phyloP scores from a whole-genome alignment of 208 protist species.

The Leishmania tropica region DNA sequence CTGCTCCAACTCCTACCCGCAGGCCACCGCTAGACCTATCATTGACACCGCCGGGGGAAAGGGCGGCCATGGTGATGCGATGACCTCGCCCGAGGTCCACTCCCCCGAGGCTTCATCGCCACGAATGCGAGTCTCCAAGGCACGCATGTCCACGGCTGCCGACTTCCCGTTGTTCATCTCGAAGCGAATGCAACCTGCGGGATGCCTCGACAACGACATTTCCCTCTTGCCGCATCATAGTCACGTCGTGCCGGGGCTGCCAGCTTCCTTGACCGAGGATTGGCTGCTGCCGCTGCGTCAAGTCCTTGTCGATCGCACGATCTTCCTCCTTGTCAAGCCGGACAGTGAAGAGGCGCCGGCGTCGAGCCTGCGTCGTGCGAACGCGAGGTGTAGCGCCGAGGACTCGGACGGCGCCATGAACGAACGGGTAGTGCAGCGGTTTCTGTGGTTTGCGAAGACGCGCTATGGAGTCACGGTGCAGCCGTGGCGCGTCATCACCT shows the following conservation, averaged over 20 bases:
- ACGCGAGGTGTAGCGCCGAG: not conserved
- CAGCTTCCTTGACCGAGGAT: not conserved
- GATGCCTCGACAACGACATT: not conserved
- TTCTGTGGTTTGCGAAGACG: slow-evolving; percentile 5
- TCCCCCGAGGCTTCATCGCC: not conserved
- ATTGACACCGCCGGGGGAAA: not conserved
- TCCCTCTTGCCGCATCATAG: not conserved
- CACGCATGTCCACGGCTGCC: no score
- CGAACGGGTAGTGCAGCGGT: slow-evolving; percentile 12
- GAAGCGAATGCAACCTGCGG: not conserved
- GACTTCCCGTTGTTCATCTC: not conserved
- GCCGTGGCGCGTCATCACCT: slow-evolving; percentile 65
- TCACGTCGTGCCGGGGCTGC: not conserved
- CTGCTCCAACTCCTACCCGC: not conserved
- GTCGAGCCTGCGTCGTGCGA: not conserved
- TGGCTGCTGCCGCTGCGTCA: slow-evolving; percentile 33
- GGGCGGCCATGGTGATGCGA: not conserved
- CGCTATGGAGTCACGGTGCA: slow-evolving; percentile 49
- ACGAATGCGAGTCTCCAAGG: not conserved
- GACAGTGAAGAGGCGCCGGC: not conserved
- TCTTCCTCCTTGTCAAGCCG: slow-evolving; percentile 24
- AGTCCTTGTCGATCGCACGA: slow-evolving; percentile 21
- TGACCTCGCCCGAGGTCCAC: not conserved
- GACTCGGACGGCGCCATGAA: not conserved
- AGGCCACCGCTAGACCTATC: not conserved